Percentiles rank a stretch among this genome's conserved stretches.
phyloP scores from a whole-genome alignment of 257 asterid genomes.

The Penstemon eatonii region DNA sequence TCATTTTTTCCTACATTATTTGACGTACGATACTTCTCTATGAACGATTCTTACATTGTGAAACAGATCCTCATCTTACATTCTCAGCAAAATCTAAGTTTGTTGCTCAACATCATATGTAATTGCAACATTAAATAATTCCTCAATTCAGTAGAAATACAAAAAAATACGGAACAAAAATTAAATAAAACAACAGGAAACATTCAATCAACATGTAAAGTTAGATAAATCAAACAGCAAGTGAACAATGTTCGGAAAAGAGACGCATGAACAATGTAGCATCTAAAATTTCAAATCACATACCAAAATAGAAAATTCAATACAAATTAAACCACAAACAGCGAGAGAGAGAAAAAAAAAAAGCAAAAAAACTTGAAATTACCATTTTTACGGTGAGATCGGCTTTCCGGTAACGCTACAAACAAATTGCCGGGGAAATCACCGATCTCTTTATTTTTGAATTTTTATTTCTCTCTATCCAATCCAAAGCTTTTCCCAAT shows the following conservation, averaged over 20 bases:
- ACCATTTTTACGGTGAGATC: conserved; percentile 52
- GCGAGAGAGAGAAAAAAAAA: neutral
- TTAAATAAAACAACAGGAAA: neutral
- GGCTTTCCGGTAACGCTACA: conserved; percentile 11
- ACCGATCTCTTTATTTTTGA: conserved; percentile 27
- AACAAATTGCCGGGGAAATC: conserved; percentile 31
- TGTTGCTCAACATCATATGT: no score
- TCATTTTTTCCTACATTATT: no score
- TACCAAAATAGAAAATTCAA: conserved; percentile 6
- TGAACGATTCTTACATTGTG: no score
- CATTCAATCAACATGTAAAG: neutral
- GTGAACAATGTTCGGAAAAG: neutral
- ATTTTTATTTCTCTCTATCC: neutral
- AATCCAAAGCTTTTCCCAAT: neutral
- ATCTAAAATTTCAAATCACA: neutral
- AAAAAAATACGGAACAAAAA: neutral
- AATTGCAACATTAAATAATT: no score
- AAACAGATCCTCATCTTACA: no score
- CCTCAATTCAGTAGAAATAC: no score
- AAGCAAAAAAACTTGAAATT: neutral
- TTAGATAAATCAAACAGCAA: neutral
- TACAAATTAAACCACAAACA: neutral
- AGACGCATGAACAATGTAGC: neutral
- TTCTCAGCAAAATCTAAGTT: no score
- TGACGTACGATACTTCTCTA: no score